These are phyloP conservation scores for Chenopodium suecicum DNA, from an alignment of 148 eudicot genomes.

Conservation along the genomic window DNA sequence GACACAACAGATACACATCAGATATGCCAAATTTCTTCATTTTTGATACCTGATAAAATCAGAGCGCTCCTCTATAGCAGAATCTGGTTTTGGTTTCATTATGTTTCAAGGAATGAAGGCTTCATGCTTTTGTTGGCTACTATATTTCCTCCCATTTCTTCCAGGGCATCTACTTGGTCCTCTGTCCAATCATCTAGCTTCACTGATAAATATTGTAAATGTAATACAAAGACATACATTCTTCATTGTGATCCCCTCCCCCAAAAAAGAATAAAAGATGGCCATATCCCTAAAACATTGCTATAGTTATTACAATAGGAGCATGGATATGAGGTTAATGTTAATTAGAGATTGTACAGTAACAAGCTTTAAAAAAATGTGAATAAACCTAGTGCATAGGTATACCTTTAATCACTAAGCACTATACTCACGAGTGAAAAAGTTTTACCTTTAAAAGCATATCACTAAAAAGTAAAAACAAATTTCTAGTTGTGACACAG, in stretches of 20 bases:
- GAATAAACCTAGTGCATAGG: no score
- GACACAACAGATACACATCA: conserved; percentile 46
- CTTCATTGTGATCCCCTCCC: neutral
- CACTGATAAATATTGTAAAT: conserved; percentile 62
- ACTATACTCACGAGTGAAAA: neutral
- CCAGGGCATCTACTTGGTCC: conserved; percentile 66
- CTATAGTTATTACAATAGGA: neutral
- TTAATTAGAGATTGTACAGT: neutral
- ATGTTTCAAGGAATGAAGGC: conserved; percentile 56
- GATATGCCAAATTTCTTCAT: neutral
- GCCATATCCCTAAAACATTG: neutral
- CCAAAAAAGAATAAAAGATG: neutral
- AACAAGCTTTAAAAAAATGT: no score
- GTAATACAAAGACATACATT: conserved; percentile 4
- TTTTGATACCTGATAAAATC: conserved; percentile 73
- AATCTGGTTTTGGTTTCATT: conserved; percentile 69
- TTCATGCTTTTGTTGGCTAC: conserved; percentile 76
- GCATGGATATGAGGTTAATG: neutral
- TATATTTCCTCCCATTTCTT: conserved; percentile 77
- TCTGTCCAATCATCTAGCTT: conserved; percentile 92
- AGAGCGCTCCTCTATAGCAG: conserved; percentile 72
- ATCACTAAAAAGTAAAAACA: neutral
- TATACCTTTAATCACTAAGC: neutral
- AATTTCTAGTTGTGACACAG: neutral
- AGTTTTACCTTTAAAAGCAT: neutral